Base-by-base conservation (phyloP, 2,329 filamentous ascomycete genomes). In the Beauveria bassiana region DNA sequence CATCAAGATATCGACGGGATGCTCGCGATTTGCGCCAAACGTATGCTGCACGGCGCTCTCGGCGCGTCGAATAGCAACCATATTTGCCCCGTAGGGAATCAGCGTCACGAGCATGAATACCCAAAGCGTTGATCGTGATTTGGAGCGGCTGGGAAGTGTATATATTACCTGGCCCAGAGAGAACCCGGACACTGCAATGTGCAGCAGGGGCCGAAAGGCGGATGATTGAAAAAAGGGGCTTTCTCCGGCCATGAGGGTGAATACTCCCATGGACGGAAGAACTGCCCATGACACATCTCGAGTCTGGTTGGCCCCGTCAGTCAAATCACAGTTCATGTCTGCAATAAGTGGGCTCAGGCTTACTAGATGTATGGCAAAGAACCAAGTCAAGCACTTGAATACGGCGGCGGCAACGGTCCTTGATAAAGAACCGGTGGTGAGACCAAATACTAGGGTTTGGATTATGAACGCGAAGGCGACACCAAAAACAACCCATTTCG, bases 1-100 rank as follows among this genome's bases (percentile, higher is more conserved):
- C 1, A 70, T 67, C 1, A 79, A 61, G 0, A 60, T 34, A 45
- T 77, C 73, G 10, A 78, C 65, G 0, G 78, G 76, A 59, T 79
- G 76, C 0, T 68, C 50, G 2, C 58, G 22, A 0, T 46, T 24
- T 14, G 54, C 34, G 2, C 47, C 57, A 16, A 67, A 67, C 47
- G 52, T 28, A 3, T 56, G 28, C 4, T 64, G 50, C 0, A 61
- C 53, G 14, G 42, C 51, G 1, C 61, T 66, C 10, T 68, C 62
- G 12, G 66, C 50, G 0, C 38, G 16, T 3, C 59, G 49, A 20
- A 75, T 72, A 7, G 65, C 63, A 8, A 62, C 61, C 2, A 70
- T 22, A 20, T 73, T 73, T 5, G 64, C 62, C 0, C 74, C 3
- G 26, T 71, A 75, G 0, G 74, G 72, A 6, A 70, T 7, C 1